phyloP scores from a whole-genome alignment of 176 grass and related monocot species.

The Elymus sibiricus region DNA sequence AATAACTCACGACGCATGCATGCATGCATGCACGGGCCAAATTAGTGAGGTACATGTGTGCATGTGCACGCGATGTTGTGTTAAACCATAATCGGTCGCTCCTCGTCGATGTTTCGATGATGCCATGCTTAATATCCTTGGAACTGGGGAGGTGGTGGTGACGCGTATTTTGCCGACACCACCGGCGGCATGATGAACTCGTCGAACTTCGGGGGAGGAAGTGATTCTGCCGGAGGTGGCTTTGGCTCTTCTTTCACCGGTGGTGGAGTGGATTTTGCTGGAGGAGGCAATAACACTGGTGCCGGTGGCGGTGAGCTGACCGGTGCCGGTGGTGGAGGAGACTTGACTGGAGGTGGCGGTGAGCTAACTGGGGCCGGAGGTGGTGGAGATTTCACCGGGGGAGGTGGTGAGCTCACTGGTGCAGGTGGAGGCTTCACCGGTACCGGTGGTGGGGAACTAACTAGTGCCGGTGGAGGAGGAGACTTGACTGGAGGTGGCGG shows the following conservation, averaged over 20 bases:
- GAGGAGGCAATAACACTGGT: neutral
- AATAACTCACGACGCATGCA: neutral
- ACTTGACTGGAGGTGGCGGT: neutral
- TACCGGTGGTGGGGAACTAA: neutral
- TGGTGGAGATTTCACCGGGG: neutral
- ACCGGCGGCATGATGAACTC: conserved; percentile 43
- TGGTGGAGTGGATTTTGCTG: neutral
- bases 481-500: neutral
- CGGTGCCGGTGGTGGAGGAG: neutral
- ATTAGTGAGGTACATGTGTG: neutral
- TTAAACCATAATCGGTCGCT: neutral
- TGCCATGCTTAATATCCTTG: conserved; percentile 38
- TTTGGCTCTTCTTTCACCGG: neutral
- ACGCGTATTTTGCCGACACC: conserved; percentile 33
- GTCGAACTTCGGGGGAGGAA: conserved; percentile 19
- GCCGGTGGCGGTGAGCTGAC: neutral
- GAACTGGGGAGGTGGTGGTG: conserved; percentile 50
- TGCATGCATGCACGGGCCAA: neutral
- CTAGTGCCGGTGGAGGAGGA: neutral
- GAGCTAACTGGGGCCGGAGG: neutral
- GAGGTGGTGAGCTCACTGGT: neutral
- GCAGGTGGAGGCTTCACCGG: neutral
- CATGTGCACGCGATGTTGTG: neutral
- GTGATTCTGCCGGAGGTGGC: neutral
- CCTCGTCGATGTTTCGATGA: neutral